These are phyloP conservation scores for Hemileia vastatrix DNA, from an alignment of 1,284 basidiomycete genomes.

Conservation along the genomic window DNA sequence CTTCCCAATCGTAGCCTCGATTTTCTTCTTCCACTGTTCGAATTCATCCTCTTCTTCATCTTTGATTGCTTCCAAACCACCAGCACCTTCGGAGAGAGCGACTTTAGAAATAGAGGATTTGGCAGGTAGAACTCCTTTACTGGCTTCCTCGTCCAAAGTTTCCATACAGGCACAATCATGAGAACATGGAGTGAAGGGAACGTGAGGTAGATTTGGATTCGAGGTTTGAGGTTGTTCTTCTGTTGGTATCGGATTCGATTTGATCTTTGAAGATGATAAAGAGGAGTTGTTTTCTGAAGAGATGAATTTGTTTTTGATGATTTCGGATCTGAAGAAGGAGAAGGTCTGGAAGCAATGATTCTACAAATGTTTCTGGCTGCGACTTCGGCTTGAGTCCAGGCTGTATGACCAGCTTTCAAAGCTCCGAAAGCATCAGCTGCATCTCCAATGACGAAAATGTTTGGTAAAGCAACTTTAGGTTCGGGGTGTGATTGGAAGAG, in stretches of 20 bases:
- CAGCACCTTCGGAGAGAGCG: background rate
- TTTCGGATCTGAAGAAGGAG: too few species aligned
- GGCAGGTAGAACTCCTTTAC: background rate
- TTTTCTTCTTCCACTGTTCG: background rate
- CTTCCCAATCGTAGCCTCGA: background rate
- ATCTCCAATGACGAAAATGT: slow-evolving; percentile 19
- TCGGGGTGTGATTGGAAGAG: too few species aligned
- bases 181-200: background rate
- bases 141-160: background rate
- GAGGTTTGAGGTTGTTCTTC: background rate
- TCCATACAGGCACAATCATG: background rate
- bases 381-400: slow-evolving; percentile 21
- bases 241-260: too few species aligned
- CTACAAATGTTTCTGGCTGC: slow-evolving; percentile 13
- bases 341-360: too few species aligned
- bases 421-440: slow-evolving; percentile 15
- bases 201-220: background rate
- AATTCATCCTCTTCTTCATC: background rate
- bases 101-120: background rate
- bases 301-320: too few species aligned
- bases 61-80: background rate
- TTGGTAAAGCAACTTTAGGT: too few species aligned
- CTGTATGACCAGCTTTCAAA: slow-evolving; percentile 20
- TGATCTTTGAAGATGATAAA: too few species aligned
- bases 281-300: too few species aligned